Base-by-base conservation (phyloP, 306 rosid genomes). In the Clitoria ternatea region DNA sequence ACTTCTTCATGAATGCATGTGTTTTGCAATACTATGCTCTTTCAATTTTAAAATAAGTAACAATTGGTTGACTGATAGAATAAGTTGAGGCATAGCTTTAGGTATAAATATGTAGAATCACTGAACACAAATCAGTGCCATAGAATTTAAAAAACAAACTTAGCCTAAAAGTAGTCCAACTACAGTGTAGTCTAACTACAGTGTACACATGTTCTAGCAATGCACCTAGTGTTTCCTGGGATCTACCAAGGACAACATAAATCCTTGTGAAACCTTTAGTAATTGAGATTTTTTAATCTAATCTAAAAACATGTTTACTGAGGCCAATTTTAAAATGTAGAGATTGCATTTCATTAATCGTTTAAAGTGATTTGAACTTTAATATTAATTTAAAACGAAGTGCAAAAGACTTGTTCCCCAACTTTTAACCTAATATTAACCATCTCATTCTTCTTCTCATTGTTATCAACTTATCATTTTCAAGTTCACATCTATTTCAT, bases 141-240 rank as follows among this genome's bases (percentile, higher is more conserved):
- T n/a, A n/a, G n/a, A n/a, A n/a, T n/a, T n/a, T n/a, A n/a, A n/a
- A n/a, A n/a, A n/a, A n/a, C n/a, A n/a, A n/a, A n/a, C n/a, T n/a
- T n/a, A n/a, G n/a, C n/a, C n/a, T n/a, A n/a, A n/a, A n/a, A n/a
- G n/a, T n/a, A n/a, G n/a, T n/a, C 97, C 98, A 83, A 94, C 97
- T 42, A 94, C n/a, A 84, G 84, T 94, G 98, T 60, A 94, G 83
- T 50, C 96, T 92, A 64, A 87, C 96, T 76, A 88, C 89, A 55
- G 98, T 53, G 97, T 22, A 96, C 98, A 59, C 97, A 94, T 62
- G 98, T 90, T 89, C 97, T 88, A 37, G 97, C 94, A 47, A 89
- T 87, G 89, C 89, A 82, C 30, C 97, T 97, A 5, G 98, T 83
- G 80, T 94, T 94, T 73, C 98, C 98, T 73, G 98, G 97, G 78